phyloP scores from a whole-genome alignment of 352 stramenopile genomes.

The Globisporangium middletonii region DNA sequence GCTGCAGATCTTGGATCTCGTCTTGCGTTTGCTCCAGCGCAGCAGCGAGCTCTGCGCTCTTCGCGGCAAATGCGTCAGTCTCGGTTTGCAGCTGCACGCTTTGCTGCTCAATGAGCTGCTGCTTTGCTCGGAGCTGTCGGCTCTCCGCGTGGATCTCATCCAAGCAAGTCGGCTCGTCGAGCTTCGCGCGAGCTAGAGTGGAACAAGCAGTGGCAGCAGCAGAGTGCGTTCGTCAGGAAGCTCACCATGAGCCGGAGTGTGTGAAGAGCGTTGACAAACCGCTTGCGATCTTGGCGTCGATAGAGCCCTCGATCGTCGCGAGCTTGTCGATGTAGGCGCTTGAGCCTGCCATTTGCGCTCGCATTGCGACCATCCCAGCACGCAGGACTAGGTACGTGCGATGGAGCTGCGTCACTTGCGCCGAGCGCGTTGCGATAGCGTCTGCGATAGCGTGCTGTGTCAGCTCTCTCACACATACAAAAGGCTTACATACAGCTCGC shows the following conservation, averaged over 20 bases:
- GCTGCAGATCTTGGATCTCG: conserved; percentile 21
- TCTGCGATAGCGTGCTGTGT: conserved; percentile 13
- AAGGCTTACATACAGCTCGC: too few relatives aligned
- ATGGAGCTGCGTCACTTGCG: conserved; percentile 25
- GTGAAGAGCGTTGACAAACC: conserved; percentile 9
- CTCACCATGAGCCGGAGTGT: neutral
- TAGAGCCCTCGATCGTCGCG: conserved; percentile 7
- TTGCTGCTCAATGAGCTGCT: conserved; percentile 36
- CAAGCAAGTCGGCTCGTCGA: conserved; percentile 17
- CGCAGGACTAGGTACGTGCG: conserved; percentile 24
- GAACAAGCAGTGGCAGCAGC: neutral
- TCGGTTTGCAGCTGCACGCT: conserved; percentile 31
- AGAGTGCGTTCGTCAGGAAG: neutral
- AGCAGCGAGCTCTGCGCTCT: conserved; percentile 21
- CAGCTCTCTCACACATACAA: neutral
- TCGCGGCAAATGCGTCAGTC: conserved; percentile 18
- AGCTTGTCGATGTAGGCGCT: conserved; percentile 19
- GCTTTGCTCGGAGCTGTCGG: conserved; percentile 42
- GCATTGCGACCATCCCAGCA: conserved; percentile 25
- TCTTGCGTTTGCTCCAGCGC: conserved; percentile 19
- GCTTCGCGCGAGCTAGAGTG: conserved; percentile 12
- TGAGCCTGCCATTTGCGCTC: conserved; percentile 19
- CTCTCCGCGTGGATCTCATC: conserved; percentile 20
- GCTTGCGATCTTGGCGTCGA: conserved; percentile 14
- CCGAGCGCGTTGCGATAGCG: conserved; percentile 24